phyloP scores from a whole-genome alignment of 2,329 filamentous ascomycete genomes.

The Verticillium tricorpus region DNA sequence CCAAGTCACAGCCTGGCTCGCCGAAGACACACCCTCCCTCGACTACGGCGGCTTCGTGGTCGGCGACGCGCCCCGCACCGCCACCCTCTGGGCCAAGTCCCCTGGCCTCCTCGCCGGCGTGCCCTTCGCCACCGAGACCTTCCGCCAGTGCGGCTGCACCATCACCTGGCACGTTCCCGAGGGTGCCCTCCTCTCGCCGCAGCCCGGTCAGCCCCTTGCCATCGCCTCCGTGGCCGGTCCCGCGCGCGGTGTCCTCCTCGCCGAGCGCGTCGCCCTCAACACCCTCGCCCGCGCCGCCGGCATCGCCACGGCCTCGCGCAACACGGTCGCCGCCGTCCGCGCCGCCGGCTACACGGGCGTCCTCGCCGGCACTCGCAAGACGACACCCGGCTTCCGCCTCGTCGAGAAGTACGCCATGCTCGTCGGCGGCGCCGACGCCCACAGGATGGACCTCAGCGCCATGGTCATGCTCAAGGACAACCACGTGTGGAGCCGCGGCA shows the following conservation, averaged over 20 bases:
- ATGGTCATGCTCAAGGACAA: constrained; percentile 99
- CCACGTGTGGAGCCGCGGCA: constrained; percentile 87
- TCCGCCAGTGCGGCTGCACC: constrained; percentile 82
- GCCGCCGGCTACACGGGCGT: constrained; percentile 72
- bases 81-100: constrained; percentile 67
- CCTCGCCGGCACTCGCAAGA: constrained; percentile 94
- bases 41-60: constrained; percentile 98
- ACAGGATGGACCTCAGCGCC: constrained; percentile 82
- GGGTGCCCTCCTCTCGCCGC: constrained; percentile 61
- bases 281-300: constrained; percentile 86
- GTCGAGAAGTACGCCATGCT: constrained; percentile 99
- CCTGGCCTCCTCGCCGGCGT: constrained; percentile 81
- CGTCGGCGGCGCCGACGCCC: constrained; percentile 85
- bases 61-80: constrained; percentile 60
- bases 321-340: constrained; percentile 51
- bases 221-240: constrained; percentile 84
- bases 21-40: constrained; percentile 93
- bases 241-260: constrained; percentile 75
- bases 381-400: constrained; percentile 88
- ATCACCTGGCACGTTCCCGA: constrained; percentile 84
- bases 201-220: constrained; percentile 39
- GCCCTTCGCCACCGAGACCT: constrained; percentile 94
- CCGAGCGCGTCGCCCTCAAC: constrained; percentile 90
- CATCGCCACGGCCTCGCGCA: constrained; percentile 66
- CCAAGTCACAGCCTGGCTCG: constrained; percentile 77